Base-by-base conservation (phyloP, 441 rosid genomes). In the Populus hybrid region DNA sequence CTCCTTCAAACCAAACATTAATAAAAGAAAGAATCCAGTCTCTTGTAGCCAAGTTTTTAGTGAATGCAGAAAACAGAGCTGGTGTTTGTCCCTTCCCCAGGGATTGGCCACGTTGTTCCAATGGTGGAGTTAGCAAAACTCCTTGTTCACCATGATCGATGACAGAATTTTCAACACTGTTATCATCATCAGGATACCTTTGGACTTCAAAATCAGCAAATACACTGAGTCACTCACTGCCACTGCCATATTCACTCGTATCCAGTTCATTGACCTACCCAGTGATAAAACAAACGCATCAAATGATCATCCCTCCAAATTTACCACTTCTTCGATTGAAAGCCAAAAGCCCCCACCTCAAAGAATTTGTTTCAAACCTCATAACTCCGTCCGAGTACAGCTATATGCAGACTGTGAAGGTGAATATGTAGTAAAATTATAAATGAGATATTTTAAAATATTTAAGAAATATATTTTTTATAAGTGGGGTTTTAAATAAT, bases 21-120 rank as follows among this genome's bases (percentile, higher is more conserved):
- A 38, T 38, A 38, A 10, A 10, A 38, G 46, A 38, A 38, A 38
- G 12, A 38, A 38, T 38, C 46, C 12, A 38, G 46, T 38, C 46
- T 38, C 46, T 38, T 38, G 38, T 67, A 46, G 42, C 24, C 10
- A 76, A 32, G 5, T 9, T 8, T 24, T 14, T 14, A 8, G 21
- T 12, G 24, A 0, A 54, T 67, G 82, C 83, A 78, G 85, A 81
- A 84, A 67, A 50, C 82, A 14, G 87, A 89, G 79, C 86, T 92
- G 0, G 78, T 89, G 9, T 83, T 92, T 72, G 70, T 90, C 69
- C 94, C 94, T 1, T 14, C 65, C 7, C 87, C 87, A 1, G 86
- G 79, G 21, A 83, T 76, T 5, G 97, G 94, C 81, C 94, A 92
- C 67, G 81, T 90, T 50, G 72, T 67, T 20, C 82, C 93, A 6